Percentiles rank a stretch among this genome's conserved stretches.
Evolutionary conservation across 148 eudicot genomes (phyloP).

Genomic region (Cornus florida): DNA sequence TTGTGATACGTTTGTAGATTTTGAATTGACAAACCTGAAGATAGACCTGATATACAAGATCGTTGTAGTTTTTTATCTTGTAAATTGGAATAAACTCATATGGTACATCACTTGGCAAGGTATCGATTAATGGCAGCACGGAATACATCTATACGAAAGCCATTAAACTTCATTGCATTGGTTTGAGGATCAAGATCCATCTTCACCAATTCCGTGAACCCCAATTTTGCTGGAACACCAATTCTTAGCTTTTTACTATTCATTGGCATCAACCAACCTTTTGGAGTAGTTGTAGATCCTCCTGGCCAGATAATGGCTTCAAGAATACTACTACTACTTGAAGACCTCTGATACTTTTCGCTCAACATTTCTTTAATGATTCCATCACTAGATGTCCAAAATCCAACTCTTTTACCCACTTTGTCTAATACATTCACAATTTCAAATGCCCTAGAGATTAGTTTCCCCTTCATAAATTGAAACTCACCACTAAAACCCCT

Average conservation of each 20-base stretch:
- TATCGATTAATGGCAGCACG: conserved; percentile 17
- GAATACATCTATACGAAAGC: conserved; percentile 27
- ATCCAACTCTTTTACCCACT: conserved; percentile 22
- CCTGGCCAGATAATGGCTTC: conserved; percentile 33
- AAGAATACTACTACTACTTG: not conserved
- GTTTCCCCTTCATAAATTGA: conserved; percentile 12
- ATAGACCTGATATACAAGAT: conserved; percentile 26
- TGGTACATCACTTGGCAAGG: conserved; percentile 8
- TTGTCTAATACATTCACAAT: conserved; percentile 20
- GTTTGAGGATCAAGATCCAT: not conserved
- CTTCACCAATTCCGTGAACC: conserved; percentile 13
- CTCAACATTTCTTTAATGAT: not conserved
- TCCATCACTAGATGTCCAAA: conserved; percentile 19
- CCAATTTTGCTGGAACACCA: conserved; percentile 1
- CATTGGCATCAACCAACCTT: conserved; percentile 10
- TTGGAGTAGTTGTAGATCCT: conserved; percentile 19
- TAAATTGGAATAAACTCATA: conserved; percentile 14
- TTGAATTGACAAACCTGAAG: conserved; percentile 15
- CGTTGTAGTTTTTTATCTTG: not conserved
- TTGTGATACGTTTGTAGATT: too few species aligned
- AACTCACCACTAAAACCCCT: conserved; percentile 19
- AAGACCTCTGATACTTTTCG: not conserved
- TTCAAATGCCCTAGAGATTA: conserved; percentile 13
- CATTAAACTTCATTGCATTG: conserved; percentile 10
- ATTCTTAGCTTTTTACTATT: conserved; percentile 16